Evolutionary conservation across 805 yeast genomes (phyloP), one percentile per base, ranked within the genome.

Genomic region (Starmerella bombi): DNA sequence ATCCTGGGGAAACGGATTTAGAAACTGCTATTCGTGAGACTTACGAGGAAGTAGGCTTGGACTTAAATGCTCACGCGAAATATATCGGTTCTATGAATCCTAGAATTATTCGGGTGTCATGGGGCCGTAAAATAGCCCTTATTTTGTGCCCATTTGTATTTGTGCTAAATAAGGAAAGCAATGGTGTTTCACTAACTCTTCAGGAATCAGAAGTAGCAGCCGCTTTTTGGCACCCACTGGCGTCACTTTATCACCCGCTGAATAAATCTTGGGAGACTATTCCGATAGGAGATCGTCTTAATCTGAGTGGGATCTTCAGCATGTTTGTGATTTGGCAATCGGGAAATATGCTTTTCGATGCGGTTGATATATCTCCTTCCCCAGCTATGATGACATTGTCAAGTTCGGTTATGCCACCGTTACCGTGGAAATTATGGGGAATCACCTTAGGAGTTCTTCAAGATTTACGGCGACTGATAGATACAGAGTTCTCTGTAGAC

Each of bases 31-130:
- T 54, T 14, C 55, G 67, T 4, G 67, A 63, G 38, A 50, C 66
- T 1, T 21, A 10, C 5, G 67, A 63, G 43, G 67, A 63, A 39
- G 64, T 63, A 16, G 67, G 67, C 6, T 38, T 63, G 3, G 65
- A 61, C 42, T 50, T 63, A 8, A 36, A 25, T 2, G 27, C 33
- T 5, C 44, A 51, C 25, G 62, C 57, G 6, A 27, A 44, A 18
- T 53, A 43, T 37, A 54, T 59, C 15, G 65, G 65, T 5, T 51
- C 61, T 4, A 44, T 63, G 21, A 58, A 58, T 37, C 64, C 61
- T 30, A 50, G 63, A 16, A 52, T 45, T 7, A 55, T 61, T 20
- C 54, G 57, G 23, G 50, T 57, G 4, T 46, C 56, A 10, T 57
- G 63, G 62, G 61, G 62, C 6, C 43, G 58, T 4, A 43, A 44